Evolutionary conservation across 306 rosid genomes (phyloP).

Genomic region (Dalbergia cultrata): DNA sequence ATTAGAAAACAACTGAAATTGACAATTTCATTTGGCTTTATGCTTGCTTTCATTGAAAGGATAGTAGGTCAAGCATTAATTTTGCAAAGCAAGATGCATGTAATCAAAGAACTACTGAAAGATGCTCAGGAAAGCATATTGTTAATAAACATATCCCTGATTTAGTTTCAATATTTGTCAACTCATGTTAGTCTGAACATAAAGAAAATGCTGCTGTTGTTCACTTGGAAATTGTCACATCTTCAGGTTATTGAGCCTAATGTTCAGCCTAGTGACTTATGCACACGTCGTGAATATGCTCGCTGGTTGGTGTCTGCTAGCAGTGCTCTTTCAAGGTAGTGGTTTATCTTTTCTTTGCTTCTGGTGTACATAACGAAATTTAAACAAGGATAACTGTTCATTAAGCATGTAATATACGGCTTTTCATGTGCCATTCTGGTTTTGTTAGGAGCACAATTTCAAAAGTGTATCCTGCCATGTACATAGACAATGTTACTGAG

Average conservation of each 20-base stretch:
- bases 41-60: slow-evolving; percentile 21
- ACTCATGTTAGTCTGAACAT: slow-evolving; percentile 21
- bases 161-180: slow-evolving; percentile 13
- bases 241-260: slow-evolving; percentile 89
- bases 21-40: slow-evolving; percentile 8
- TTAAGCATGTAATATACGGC: slow-evolving; percentile 32
- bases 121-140: slow-evolving; percentile 15
- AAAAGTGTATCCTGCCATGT: slow-evolving; percentile 98
- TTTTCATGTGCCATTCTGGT: slow-evolving; percentile 38
- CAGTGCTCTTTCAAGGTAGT: slow-evolving; percentile 91
- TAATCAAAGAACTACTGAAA: slow-evolving; percentile 20
- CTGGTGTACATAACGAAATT: slow-evolving; percentile 30
- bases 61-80: slow-evolving; percentile 8
- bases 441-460: slow-evolving; percentile 76
- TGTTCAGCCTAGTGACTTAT: slow-evolving; percentile 85
- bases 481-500: slow-evolving; percentile 85
- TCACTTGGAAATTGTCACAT: slow-evolving; percentile 36
- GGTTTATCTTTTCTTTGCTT: slow-evolving; percentile 33
- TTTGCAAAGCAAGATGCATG: slow-evolving; percentile 34
- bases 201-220: slow-evolving; percentile 1
- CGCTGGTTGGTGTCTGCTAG: slow-evolving; percentile 97
- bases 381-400: slow-evolving; percentile 13
- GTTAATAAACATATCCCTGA: slow-evolving; percentile 20
- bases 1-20: slow-evolving; percentile 30
- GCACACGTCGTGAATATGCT: slow-evolving; percentile 97